Conservation (phyloP, 805 yeast species). For the Candida sakaeoensis region DNA sequence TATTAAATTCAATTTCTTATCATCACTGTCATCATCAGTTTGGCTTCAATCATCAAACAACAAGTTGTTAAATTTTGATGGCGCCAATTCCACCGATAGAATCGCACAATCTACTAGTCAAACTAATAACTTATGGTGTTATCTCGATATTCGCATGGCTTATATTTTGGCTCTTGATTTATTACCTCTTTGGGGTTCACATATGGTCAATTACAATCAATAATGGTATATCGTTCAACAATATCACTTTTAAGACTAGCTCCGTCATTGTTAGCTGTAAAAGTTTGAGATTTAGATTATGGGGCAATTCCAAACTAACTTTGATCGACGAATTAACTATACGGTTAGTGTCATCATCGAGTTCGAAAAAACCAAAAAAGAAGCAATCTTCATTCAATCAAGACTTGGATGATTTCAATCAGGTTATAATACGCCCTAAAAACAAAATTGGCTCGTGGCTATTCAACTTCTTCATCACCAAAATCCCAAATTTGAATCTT, state of each 20-base stretch:
- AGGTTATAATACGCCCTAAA: constrained; percentile 16
- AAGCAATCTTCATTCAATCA: no score
- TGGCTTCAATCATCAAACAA: no score
- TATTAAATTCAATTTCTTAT: no score
- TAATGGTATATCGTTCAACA: constrained; percentile 37
- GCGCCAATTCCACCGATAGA: no score
- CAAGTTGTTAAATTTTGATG: no score
- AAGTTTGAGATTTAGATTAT: constrained; percentile 29
- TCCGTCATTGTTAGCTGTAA: constrained; percentile 15
- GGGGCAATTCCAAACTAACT: constrained; percentile 35
- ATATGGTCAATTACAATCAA: constrained; percentile 29
- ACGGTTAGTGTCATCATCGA: no score
- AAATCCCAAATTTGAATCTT: constrained; percentile 20
- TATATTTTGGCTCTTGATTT: constrained; percentile 28
- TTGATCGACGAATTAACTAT: constrained; percentile 32
- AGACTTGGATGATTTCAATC: neutral
- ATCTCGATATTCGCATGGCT: constrained; percentile 19
- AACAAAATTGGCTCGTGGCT: constrained; percentile 11
- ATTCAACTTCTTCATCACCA: constrained; percentile 14
- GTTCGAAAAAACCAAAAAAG: no score
- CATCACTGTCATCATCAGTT: no score
- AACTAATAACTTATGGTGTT: neutral
- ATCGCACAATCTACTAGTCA: neutral
- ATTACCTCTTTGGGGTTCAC: constrained; percentile 29
- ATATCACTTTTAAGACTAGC: constrained; percentile 18